These are phyloP conservation scores for Tetrahymena thermophila DNA, from an alignment of 73 alveolate species.

Conservation along the genomic window DNA sequence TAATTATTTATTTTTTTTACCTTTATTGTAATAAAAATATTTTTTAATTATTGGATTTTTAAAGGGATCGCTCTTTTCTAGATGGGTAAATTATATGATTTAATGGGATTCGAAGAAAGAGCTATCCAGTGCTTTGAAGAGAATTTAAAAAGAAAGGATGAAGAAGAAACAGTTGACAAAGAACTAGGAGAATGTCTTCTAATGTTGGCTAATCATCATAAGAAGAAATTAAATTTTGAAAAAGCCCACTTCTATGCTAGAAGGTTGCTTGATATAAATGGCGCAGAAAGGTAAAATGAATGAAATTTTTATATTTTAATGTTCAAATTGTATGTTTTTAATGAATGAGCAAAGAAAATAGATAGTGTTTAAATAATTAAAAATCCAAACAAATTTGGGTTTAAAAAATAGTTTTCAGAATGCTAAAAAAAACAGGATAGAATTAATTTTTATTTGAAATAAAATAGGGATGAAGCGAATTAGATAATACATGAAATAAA, in stretches of 20 bases:
- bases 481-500: constrained; percentile 18
- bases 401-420: no score
- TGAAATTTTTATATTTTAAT: no score
- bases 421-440: no score
- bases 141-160: constrained; percentile 77
- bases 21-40: no score
- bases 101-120: constrained; percentile 72
- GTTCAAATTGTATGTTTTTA: no score
- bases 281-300: constrained; percentile 29
- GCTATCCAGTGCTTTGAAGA: constrained; percentile 90
- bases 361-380: no score
- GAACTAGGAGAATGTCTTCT: constrained; percentile 87
- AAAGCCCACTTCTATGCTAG: constrained; percentile 80
- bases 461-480: constrained; percentile 41
- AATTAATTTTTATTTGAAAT: no score
- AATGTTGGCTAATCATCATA: constrained; percentile 78
- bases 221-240: constrained; percentile 57
- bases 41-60: background rate
- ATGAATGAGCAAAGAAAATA: no score
- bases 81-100: constrained; percentile 85
- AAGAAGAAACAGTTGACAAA: constrained; percentile 75
- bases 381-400: no score
- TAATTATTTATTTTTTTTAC: background rate
- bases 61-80: constrained; percentile 77
- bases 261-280: constrained; percentile 87